Conservation (phyloP, 768 basidiomycete species). For the Pleurotus salmoneostramineus region DNA sequence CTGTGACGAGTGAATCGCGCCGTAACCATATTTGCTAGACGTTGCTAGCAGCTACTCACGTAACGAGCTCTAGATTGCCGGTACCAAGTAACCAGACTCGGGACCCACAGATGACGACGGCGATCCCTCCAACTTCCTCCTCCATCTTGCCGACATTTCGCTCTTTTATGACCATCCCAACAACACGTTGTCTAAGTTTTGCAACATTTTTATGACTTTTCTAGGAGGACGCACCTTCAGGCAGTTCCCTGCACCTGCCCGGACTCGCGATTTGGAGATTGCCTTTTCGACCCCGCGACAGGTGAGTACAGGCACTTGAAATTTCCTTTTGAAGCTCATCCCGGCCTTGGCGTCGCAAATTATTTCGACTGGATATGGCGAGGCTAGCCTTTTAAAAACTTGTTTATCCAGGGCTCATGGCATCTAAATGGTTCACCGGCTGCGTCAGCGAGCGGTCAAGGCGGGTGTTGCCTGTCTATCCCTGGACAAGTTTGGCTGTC, state of each 20-base stretch:
- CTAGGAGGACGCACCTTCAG: background rate
- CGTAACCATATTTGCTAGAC: no score
- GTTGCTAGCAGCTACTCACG: no score
- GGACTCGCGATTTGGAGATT: constrained; percentile 3
- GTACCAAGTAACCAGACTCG: background rate
- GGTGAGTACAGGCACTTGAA: background rate
- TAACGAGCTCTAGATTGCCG: background rate
- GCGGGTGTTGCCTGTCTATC: constrained; percentile 1
- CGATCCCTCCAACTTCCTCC: background rate
- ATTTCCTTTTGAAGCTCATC: background rate
- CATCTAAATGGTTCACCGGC: background rate
- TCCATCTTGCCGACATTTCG: no score
- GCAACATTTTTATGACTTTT: background rate
- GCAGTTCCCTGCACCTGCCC: no score
- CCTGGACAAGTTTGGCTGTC: background rate
- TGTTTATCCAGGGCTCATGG: background rate
- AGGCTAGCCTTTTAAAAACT: background rate
- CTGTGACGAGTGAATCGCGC: no score
- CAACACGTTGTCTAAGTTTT: background rate
- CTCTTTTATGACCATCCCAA: no score
- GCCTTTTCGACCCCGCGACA: constrained; percentile 1
- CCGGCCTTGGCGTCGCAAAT: background rate
- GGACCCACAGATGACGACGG: constrained; percentile 2
- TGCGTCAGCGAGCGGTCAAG: background rate
- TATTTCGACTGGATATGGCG: background rate